Conservation (phyloP, 176 grass and related monocot species). For the Carex cristatella region DNA sequence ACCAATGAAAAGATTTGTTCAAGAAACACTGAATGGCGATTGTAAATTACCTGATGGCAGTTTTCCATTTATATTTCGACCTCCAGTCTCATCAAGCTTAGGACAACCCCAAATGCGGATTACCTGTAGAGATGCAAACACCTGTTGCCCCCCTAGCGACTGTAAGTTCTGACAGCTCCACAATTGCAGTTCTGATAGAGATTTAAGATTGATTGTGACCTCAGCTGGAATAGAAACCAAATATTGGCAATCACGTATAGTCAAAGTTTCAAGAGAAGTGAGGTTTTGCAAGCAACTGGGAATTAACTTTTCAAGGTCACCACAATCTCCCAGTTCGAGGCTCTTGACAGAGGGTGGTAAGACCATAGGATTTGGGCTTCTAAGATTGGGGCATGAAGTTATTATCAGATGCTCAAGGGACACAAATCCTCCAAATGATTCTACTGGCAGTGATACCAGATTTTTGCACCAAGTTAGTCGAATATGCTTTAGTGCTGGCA, state of each 20-base stretch:
- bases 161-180: not conserved
- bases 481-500: not conserved
- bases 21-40: too few relatives aligned
- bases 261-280: not conserved
- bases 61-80: not conserved
- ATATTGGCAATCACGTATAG: not conserved
- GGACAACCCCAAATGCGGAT: not conserved
- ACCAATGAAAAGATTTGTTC: too few relatives aligned
- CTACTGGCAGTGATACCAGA: not conserved
- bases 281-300: constrained; percentile 12
- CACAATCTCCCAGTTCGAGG: not conserved
- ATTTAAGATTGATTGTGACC: not conserved
- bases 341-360: constrained; percentile 21
- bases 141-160: not conserved
- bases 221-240: not conserved
- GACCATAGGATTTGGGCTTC: not conserved
- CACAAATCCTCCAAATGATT: not conserved
- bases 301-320: constrained; percentile 5
- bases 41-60: not conserved
- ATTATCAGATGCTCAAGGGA: constrained; percentile 1
- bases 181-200: not conserved
- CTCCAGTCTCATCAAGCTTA: not conserved
- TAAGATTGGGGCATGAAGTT: not conserved
- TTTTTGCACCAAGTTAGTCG: not conserved
- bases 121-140: not conserved